Evolutionary conservation across 2,329 filamentous ascomycete genomes (phyloP), one percentile per base, ranked within the genome.

Genomic region (Neonectria ditissima): DNA sequence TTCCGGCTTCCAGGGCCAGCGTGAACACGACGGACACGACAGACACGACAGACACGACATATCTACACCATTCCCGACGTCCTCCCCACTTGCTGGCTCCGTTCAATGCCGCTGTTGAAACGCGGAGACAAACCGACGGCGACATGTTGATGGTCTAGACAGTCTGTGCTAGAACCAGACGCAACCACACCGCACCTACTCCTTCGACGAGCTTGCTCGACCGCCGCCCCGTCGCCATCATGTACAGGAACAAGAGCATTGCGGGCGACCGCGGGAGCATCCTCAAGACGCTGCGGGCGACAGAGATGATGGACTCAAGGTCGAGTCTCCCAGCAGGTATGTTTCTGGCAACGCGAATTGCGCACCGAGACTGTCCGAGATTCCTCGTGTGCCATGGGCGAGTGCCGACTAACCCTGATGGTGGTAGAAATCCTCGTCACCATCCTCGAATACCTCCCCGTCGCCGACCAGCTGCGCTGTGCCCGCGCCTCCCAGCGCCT

Each of bases 371-470:
- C 2, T 14, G 20, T 9, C 2, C 3, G 47, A 41, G 18, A 14
- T n/a, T 18, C 48, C 26, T 34, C 24, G 14, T 24, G 14, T 24
- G 16, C 18, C 26, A 56, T 14, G 30, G 30, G 18, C 24, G n/a
- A 47, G 11, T 34, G 18, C 26, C 50, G 43, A 54, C 65, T 69
- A 47, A 69, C 59, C 45, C 37, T 41, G 34, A 18, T 28, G 22
- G 28, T 50, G 41, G 2, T 60, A 93, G 95, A 98, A 81, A 93
- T 98, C 70, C 88, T 98, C 71, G 91, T 91, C 30, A 87, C 89
- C 0, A 94, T 99, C 69, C 87, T 99, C 75, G 93, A 97, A 76
- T 94, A 97, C 80, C 88, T 98, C 41, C 91, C 93, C 41, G 87
- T 97, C 28, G 83, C 91, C 64, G 95, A 97, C 78, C 90, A 97